Base-by-base conservation (phyloP, 805 yeast genomes). In the Cyberlindnera samutprakarnensis region DNA sequence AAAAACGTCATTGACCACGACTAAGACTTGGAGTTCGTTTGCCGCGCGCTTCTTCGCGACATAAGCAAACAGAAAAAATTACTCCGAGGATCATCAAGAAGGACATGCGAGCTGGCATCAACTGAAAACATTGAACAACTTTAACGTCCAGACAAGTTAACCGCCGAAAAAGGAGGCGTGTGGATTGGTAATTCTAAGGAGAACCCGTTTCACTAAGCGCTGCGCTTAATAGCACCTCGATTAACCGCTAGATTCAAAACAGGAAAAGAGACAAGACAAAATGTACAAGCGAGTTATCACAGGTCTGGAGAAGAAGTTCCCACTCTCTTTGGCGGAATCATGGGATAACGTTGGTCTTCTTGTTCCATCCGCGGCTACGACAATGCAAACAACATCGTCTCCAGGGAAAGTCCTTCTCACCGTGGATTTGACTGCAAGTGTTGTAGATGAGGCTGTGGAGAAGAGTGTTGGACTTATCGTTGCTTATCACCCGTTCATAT, bases 311-410 rank as follows among this genome's bases (percentile, higher is more conserved):
- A 75, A 71, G 42, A 61, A 77, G n/a, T 92, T 83, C 50, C 98
- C 98, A 2, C 54, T 71, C 12, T 71, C 70, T 27, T 69, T 82
- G 38, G 96, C 97, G 0, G 97, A 90, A 47, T 64, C 68, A 14
- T 92, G 98, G 98, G 98, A 92, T 51, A 92, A 92, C 55, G 88
- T 96, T 0, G 98, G 98, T 1, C 64, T 92, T 21, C 57, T 92
- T 27, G 79, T 92, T 8, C 95, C 88, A 49, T 60, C 90, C 4
- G 8, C 14, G 17, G 75, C 53, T 4, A 57, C 52, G 3, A 47
- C 46, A 4, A 35, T 40, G 14, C 37, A 43, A 4, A 36, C 42
- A 2, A 19, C 45, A 4, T 32, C 36, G 4, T 32, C 39, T 8
- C 25, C 39, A 18, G 18, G 30, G 7, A 44, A 43, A 23, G 61